Conservation (phyloP, 2,329 filamentous ascomycete genomes). For the Scedosporium minutisporum region DNA sequence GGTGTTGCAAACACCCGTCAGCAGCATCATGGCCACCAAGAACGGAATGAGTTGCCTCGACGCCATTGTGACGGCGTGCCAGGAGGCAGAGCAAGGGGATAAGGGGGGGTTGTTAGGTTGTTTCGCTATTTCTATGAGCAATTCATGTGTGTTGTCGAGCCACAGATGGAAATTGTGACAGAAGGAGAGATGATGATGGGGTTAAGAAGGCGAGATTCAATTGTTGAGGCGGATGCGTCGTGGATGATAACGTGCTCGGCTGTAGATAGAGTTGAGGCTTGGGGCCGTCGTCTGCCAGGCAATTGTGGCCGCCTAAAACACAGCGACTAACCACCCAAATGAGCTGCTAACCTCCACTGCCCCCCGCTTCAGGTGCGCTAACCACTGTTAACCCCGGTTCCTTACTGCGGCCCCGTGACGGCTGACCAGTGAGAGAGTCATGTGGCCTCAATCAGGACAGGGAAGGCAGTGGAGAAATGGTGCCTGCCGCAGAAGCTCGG, state of each 20-base stretch:
- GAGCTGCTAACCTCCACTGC: too few species aligned
- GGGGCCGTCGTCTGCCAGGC: neutral
- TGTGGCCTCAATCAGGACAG: too few species aligned
- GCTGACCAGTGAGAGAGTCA: too few species aligned
- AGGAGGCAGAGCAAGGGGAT: neutral
- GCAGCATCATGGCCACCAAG: constrained; percentile 89
- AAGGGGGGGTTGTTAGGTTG: neutral
- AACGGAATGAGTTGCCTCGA: constrained; percentile 65
- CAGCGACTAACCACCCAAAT: neutral
- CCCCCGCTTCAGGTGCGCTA: too few species aligned
- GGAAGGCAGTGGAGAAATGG: too few species aligned
- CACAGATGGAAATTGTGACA: neutral
- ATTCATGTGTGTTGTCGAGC: neutral
- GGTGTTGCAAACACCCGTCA: constrained; percentile 95
- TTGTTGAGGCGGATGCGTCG: too few species aligned
- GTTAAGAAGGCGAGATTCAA: neutral
- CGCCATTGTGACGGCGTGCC: constrained; percentile 46
- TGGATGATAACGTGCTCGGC: too few species aligned
- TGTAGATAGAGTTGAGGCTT: neutral
- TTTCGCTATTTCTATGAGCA: neutral
- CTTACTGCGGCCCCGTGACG: too few species aligned
- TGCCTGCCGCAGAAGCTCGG: too few species aligned
- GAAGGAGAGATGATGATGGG: neutral
- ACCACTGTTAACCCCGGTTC: too few species aligned
- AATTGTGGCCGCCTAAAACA: neutral